Conservation (phyloP, 345 rosid genomes). For the Ceriops tagal region DNA sequence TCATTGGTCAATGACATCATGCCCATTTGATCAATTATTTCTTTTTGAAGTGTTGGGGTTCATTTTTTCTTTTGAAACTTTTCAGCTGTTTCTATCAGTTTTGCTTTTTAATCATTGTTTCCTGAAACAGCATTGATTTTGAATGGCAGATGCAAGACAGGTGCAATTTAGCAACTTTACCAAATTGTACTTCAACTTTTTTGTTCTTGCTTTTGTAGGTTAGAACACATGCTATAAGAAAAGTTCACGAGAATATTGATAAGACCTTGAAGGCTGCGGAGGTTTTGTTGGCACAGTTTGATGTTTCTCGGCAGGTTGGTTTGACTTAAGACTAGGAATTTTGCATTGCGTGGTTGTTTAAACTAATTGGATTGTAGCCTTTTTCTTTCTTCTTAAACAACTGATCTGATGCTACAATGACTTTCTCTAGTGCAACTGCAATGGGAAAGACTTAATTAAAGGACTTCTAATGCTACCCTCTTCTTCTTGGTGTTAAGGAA, state of each 20-base stretch:
- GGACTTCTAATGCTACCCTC: not conserved
- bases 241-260: slow-evolving; percentile 98
- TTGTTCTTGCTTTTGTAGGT: slow-evolving; percentile 43
- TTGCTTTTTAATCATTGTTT: not conserved
- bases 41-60: not conserved
- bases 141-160: too few relatives aligned
- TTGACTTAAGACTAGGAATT: slow-evolving; percentile 2
- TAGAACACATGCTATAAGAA: slow-evolving; percentile 88
- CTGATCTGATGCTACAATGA: not conserved
- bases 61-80: not conserved
- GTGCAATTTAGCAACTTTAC: too few relatives aligned
- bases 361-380: too few relatives aligned
- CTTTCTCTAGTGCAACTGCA: not conserved
- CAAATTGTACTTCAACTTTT: not conserved
- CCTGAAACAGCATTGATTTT: too few relatives aligned
- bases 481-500: too few relatives aligned
- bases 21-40: not conserved
- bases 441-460: not conserved
- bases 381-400: too few relatives aligned
- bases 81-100: not conserved
- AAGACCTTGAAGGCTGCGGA: slow-evolving; percentile 86
- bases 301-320: slow-evolving; percentile 78
- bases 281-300: slow-evolving; percentile 72
- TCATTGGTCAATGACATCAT: not conserved
- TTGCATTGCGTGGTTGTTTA: not conserved